Conservation (phyloP, 805 yeast species). For the Spathaspora girioi region DNA sequence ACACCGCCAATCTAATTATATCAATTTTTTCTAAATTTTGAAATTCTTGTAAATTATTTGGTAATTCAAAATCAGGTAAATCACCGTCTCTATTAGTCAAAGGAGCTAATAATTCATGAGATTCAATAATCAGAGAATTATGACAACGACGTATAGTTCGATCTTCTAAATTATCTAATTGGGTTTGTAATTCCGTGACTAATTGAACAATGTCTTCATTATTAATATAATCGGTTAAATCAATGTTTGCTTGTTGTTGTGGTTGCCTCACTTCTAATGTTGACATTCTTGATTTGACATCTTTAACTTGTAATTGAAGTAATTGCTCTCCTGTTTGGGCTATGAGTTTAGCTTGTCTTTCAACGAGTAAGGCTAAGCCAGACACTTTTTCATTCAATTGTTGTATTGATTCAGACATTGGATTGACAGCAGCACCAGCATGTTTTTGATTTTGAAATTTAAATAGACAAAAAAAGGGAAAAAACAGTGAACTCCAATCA, state of each 20-base stretch:
- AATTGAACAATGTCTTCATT: slow-evolving; percentile 83
- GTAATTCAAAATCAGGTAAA: slow-evolving; percentile 56
- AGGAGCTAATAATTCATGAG: slow-evolving; percentile 48
- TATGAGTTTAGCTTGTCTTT: slow-evolving; percentile 62
- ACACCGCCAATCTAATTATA: slow-evolving; percentile 56
- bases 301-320: slow-evolving; percentile 59
- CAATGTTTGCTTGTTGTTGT: slow-evolving; percentile 18
- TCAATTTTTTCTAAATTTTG: slow-evolving; percentile 39
- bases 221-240: slow-evolving; percentile 60
- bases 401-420: slow-evolving; percentile 13
- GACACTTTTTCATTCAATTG: slow-evolving; percentile 44
- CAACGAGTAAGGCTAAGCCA: slow-evolving; percentile 50
- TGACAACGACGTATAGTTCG: slow-evolving; percentile 70
- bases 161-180: slow-evolving; percentile 74
- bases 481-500: neutral
- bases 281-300: slow-evolving; percentile 41
- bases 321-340: slow-evolving; percentile 80
- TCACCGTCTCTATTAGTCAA: slow-evolving; percentile 80
- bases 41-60: slow-evolving; percentile 55
- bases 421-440: too few relatives aligned
- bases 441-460: neutral
- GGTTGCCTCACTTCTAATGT: slow-evolving; percentile 21
- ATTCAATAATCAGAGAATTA: slow-evolving; percentile 41
- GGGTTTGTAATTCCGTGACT: slow-evolving; percentile 88
- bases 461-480: too few relatives aligned